phyloP scores from a whole-genome alignment of 148 eudicot species.

The Camellia lanceoleosa region DNA sequence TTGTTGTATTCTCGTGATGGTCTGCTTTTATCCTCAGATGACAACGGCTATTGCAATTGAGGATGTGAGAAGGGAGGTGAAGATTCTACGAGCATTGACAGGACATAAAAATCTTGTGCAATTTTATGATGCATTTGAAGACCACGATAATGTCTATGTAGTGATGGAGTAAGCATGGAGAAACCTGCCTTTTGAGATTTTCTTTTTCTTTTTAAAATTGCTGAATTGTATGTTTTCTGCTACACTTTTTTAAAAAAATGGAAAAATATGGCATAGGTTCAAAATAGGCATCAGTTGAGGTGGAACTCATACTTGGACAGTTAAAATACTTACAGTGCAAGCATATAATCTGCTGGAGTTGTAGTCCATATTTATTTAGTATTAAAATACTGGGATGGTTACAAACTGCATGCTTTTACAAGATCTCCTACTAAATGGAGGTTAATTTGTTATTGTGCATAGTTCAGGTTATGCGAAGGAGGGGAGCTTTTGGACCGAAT shows the following conservation, averaged over 20 bases:
- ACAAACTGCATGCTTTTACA: neutral
- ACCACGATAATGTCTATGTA: constrained; percentile 56
- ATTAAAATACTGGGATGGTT: neutral
- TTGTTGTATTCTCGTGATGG: neutral
- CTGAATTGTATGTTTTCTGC: neutral
- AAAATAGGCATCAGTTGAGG: neutral
- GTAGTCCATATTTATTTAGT: neutral
- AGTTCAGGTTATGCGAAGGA: constrained; percentile 55
- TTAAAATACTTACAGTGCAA: neutral
- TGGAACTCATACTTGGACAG: neutral
- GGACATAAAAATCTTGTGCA: constrained; percentile 52
- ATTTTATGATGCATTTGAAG: constrained; percentile 66
- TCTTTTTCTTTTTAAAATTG: neutral
- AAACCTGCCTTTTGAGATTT: neutral
- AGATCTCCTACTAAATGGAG: neutral
- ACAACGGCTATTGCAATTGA: constrained; percentile 65
- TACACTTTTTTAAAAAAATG: neutral
- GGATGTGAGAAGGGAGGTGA: constrained; percentile 69
- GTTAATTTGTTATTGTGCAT: neutral
- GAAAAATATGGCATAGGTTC: neutral
- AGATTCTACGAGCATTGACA: constrained; percentile 46
- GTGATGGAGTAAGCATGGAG: constrained; percentile 60
- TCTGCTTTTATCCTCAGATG: constrained; percentile 38
- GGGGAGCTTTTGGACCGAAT: constrained; percentile 65
- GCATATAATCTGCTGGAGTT: constrained; percentile 9